Base-by-base conservation (phyloP, 331 rosid genomes). In the Quercus phellos region DNA sequence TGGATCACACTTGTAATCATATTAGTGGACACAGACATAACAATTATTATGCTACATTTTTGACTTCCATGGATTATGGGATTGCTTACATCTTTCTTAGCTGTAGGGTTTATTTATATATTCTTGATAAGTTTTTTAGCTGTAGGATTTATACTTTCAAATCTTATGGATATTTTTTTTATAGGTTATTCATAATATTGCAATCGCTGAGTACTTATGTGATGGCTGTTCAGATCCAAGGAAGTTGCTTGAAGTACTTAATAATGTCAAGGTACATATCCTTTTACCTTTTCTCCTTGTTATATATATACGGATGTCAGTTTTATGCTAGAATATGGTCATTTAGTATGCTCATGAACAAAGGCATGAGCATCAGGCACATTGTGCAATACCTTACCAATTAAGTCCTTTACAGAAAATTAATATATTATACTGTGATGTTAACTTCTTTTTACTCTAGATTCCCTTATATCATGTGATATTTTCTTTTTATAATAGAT, bases 151-250 rank as follows among this genome's bases (percentile, higher is more conserved):
- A 42, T 56, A 58, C 74, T 35, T 84, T 75, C 79, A 29, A 72
- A 63, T 84, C 61, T 43, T 71, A 55, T 1, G 16, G 18, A 14
- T 32, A 3, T 66, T 0, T 66, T 75, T 32, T 42, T 84, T 54
- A 83, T 91, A 95, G 99, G 91, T 93, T 79, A 86, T 85, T 82
- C 99, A 95, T 84, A 95, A 95, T 84, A 88, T 90, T 13, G 97
- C 94, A 72, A 87, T 93, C 77, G 88, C 93, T 6, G 94, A 93
- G 68, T 95, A 87, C 85, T 89, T 85, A 51, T 89, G 88, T 73
- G 93, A 85, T 85, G 97, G 96, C 74, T 95, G 93, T 77, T 91
- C 93, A 60, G 90, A 88, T 88, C 93, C 98, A 55, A 89, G 81
- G 78, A 90, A 84, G 83, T 82, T 95, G 87, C 97, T 95, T 74